Evolutionary conservation across 805 yeast species (phyloP).

Genomic region (Candida chilensis): DNA sequence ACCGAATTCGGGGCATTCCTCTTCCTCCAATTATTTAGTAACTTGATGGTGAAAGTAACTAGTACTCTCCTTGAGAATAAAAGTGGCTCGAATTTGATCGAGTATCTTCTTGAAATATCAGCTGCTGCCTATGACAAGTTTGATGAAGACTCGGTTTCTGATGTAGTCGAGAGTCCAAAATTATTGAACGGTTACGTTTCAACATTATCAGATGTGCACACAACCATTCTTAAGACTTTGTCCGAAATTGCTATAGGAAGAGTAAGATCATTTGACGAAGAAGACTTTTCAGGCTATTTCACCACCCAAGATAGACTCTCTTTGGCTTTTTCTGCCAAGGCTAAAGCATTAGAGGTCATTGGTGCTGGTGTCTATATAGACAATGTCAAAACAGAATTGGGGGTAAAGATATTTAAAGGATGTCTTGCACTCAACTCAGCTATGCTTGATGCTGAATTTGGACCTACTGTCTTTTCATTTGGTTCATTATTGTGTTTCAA

Average conservation of each 20-base stretch:
- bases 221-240: conserved; percentile 10
- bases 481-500: conserved; percentile 41
- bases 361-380: conserved; percentile 44
- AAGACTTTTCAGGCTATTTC: conserved; percentile 33
- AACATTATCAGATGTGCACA: conserved; percentile 6
- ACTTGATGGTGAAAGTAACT: conserved; percentile 22
- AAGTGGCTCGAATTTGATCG: conserved; percentile 13
- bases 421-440: conserved; percentile 45
- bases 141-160: conserved; percentile 9
- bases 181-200: conserved; percentile 9
- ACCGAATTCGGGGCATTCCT: conserved; percentile 22
- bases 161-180: conserved; percentile 8
- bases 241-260: conserved; percentile 10
- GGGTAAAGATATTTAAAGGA: conserved; percentile 36
- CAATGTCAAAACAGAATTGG: conserved; percentile 29
- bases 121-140: conserved; percentile 13
- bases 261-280: conserved; percentile 8
- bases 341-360: conserved; percentile 50
- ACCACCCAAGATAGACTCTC: conserved; percentile 37
- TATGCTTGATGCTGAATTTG: conserved; percentile 41
- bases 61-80: conserved; percentile 16
- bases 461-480: conserved; percentile 41
- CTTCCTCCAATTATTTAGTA: conserved; percentile 22
- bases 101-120: conserved; percentile 14
- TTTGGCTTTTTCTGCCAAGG: conserved; percentile 45